Evolutionary conservation across 805 yeast species (phyloP).

Genomic region (Diddensiella santjacobensis): DNA sequence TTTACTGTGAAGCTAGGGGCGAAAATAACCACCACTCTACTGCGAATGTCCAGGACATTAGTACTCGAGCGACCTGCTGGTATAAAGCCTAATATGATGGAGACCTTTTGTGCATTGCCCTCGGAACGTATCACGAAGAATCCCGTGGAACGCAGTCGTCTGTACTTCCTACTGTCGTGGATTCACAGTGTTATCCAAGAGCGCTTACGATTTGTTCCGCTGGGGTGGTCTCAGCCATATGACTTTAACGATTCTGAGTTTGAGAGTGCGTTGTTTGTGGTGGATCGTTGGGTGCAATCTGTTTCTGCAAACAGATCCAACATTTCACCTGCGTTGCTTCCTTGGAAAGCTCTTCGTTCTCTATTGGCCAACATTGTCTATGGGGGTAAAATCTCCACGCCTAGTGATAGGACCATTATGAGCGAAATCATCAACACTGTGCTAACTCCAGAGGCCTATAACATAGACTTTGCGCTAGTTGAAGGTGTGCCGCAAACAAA

Average conservation of each 20-base stretch:
- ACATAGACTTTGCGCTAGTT: slow-evolving; percentile 34
- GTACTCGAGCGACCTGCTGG: slow-evolving; percentile 64
- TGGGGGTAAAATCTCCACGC: slow-evolving; percentile 44
- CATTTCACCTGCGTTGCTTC: slow-evolving; percentile 44
- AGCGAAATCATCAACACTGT: slow-evolving; percentile 17
- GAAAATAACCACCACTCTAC: slow-evolving; percentile 51
- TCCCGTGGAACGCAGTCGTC: slow-evolving; percentile 45
- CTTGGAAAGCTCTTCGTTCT: slow-evolving; percentile 51
- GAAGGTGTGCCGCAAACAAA: slow-evolving; percentile 23
- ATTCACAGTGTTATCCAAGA: slow-evolving; percentile 62
- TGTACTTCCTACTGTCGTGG: slow-evolving; percentile 62
- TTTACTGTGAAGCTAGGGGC: slow-evolving; percentile 55
- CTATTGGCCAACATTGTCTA: slow-evolving; percentile 55
- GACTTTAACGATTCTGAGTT: slow-evolving; percentile 77
- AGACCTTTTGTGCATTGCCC: slow-evolving; percentile 32
- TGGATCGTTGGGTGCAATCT: slow-evolving; percentile 40
- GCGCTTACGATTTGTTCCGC: slow-evolving; percentile 54
- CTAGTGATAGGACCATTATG: slow-evolving; percentile 22
- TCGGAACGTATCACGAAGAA: slow-evolving; percentile 13
- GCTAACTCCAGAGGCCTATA: slow-evolving; percentile 17
- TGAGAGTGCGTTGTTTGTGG: slow-evolving; percentile 43
- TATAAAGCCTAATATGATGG: slow-evolving; percentile 45
- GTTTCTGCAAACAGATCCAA: slow-evolving; percentile 33
- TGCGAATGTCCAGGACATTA: slow-evolving; percentile 52
- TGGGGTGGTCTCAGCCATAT: slow-evolving; percentile 57